Conservation (phyloP, 352 stramenopile genomes). For the Phytophthora kernoviae region DNA sequence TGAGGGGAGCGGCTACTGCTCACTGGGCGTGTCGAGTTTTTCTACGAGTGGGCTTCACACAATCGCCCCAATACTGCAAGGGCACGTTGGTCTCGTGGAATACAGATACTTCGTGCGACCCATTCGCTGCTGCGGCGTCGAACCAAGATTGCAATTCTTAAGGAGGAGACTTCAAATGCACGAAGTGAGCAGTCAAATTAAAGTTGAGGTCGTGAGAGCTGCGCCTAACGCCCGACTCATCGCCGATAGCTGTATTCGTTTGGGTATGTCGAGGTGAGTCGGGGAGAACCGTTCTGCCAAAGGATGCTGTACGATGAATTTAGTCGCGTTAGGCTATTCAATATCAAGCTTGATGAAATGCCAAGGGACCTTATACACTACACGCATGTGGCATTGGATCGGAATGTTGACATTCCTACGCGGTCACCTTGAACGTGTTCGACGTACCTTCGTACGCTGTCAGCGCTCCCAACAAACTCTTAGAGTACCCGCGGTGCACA, state of each 20-base stretch:
- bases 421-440: conserved; percentile 28
- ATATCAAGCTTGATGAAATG: too few species aligned
- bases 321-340: too few species aligned
- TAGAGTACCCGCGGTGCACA: conserved; percentile 46
- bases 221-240: too few species aligned
- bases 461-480: conserved; percentile 35
- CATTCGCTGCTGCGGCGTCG: conserved; percentile 5
- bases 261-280: too few species aligned
- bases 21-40: conserved; percentile 29
- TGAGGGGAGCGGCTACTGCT: conserved; percentile 32
- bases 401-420: neutral
- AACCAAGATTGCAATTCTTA: neutral
- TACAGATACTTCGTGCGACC: conserved; percentile 8
- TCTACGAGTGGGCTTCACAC: conserved; percentile 25
- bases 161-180: too few species aligned
- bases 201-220: too few species aligned
- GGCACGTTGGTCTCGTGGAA: conserved; percentile 5
- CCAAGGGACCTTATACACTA: too few species aligned
- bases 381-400: too few species aligned
- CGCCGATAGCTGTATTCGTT: too few species aligned
- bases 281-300: too few species aligned
- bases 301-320: too few species aligned
- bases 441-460: conserved; percentile 40
- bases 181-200: too few species aligned
- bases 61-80: neutral